Evolutionary conservation across 1,284 basidiomycete species (phyloP).

Genomic region (Wallemia ichthyophaga): DNA sequence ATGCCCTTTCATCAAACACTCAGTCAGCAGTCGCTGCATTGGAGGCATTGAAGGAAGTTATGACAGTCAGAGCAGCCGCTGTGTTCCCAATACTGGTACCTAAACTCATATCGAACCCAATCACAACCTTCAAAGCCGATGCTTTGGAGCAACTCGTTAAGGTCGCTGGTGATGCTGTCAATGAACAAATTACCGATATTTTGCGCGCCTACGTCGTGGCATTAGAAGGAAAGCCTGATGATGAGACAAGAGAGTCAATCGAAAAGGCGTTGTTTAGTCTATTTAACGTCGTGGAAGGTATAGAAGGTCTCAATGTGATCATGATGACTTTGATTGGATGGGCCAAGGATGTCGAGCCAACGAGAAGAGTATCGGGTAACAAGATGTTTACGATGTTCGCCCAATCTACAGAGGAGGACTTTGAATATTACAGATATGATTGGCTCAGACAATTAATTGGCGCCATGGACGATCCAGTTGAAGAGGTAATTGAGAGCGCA

Average conservation of each 20-base stretch:
- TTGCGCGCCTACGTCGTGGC: slow-evolving; percentile 43
- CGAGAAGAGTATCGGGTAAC: slow-evolving; percentile 44
- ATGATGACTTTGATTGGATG: slow-evolving; percentile 72
- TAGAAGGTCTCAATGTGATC: slow-evolving; percentile 56
- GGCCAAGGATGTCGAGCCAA: slow-evolving; percentile 42
- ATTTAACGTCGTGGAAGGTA: slow-evolving; percentile 43
- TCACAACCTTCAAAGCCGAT: slow-evolving; percentile 84
- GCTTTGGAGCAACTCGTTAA: slow-evolving; percentile 69
- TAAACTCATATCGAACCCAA: slow-evolving; percentile 60
- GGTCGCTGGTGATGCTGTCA: slow-evolving; percentile 70
- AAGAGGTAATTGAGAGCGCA: slow-evolving; percentile 47
- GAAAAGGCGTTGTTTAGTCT: slow-evolving; percentile 41
- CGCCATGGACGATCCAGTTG: slow-evolving; percentile 46
- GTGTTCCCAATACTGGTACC: slow-evolving; percentile 98
- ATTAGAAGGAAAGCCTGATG: slow-evolving; percentile 27
- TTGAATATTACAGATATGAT: slow-evolving; percentile 57
- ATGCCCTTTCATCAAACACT: slow-evolving; percentile 69
- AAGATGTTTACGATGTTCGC: slow-evolving; percentile 51
- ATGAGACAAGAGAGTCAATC: slow-evolving; percentile 40
- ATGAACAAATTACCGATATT: slow-evolving; percentile 44
- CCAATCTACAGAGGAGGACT: slow-evolving; percentile 40
- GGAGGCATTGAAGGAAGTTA: slow-evolving; percentile 71
- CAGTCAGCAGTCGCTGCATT: slow-evolving; percentile 82
- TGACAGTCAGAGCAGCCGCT: slow-evolving; percentile 62
- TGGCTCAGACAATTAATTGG: slow-evolving; percentile 84